phyloP scores from a whole-genome alignment of 148 eudicot species.

The Cornus florida region DNA sequence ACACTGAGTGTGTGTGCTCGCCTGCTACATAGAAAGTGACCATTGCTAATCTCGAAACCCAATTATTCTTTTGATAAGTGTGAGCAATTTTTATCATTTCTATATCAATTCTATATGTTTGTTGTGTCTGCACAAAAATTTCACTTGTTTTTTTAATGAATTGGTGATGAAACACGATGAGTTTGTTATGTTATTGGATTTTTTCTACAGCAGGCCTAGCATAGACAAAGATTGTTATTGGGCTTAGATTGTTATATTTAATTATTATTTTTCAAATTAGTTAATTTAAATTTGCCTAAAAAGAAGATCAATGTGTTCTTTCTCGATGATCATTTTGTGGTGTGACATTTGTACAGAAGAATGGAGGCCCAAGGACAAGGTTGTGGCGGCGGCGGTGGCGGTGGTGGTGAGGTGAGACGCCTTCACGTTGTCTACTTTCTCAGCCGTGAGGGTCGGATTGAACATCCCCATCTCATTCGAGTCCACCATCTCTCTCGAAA shows the following conservation, averaged over 20 bases:
- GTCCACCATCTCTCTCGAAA: conserved; percentile 52
- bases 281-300: conserved; percentile 12
- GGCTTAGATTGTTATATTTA: neutral
- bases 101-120: neutral
- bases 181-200: conserved; percentile 15
- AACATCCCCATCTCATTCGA: conserved; percentile 59
- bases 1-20: neutral
- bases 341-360: conserved; percentile 17
- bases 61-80: conserved; percentile 19
- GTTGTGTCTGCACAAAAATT: conserved; percentile 11
- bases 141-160: neutral
- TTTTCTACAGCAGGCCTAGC: conserved; percentile 24
- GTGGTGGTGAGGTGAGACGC: conserved; percentile 40
- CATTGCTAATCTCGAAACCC: conserved; percentile 21
- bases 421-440: conserved; percentile 55
- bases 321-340: conserved; percentile 8
- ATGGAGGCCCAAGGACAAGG: conserved; percentile 31
- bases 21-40: conserved; percentile 6
- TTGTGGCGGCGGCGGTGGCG: neutral
- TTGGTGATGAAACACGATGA: neutral
- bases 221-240: conserved; percentile 22
- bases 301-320: conserved; percentile 21
- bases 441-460: conserved; percentile 47
- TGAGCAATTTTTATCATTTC: neutral
- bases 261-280: neutral